A percentile compares a stretch with the other conserved stretches of the same genome.
Evolutionary conservation across 1,139 yeast species (phyloP).

Genomic region (Taphrina flavorubra): DNA sequence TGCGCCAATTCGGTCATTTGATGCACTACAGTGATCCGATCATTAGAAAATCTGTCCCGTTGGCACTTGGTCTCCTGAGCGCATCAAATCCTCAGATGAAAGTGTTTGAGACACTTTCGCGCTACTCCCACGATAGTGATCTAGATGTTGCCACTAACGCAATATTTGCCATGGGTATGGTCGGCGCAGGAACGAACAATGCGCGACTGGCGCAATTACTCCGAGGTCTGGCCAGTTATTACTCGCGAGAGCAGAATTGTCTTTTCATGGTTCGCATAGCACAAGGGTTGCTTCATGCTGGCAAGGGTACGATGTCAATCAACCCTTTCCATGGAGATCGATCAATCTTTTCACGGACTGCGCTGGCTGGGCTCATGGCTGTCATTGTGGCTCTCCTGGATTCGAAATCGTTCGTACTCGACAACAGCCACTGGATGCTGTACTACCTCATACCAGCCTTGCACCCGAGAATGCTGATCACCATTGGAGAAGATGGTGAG

Average conservation of each 20-base stretch:
- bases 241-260: slow-evolving; percentile 87
- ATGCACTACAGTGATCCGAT: slow-evolving; percentile 97
- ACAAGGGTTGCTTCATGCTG: slow-evolving; percentile 92
- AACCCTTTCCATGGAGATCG: slow-evolving; percentile 91
- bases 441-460: slow-evolving; percentile 88
- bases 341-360: slow-evolving; percentile 82
- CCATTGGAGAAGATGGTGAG: slow-evolving; percentile 85
- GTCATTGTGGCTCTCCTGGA: slow-evolving; percentile 83
- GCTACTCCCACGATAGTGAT: slow-evolving; percentile 96
- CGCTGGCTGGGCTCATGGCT: slow-evolving; percentile 87
- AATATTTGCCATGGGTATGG: slow-evolving; percentile 94
- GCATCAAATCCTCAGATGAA: slow-evolving; percentile 96
- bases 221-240: slow-evolving; percentile 92
- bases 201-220: slow-evolving; percentile 96
- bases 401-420: slow-evolving; percentile 60
- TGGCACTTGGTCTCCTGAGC: slow-evolving; percentile 95
- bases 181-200: slow-evolving; percentile 98
- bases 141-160: slow-evolving; percentile 94
- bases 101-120: slow-evolving; percentile 92
- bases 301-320: slow-evolving; percentile 91
- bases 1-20: slow-evolving; percentile 91
- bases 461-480: slow-evolving; percentile 89
- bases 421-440: slow-evolving; percentile 76
- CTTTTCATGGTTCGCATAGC: slow-evolving; percentile 92
- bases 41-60: slow-evolving; percentile 92